These are phyloP conservation scores for Aspergillus sclerotialis DNA, from an alignment of 2,329 filamentous ascomycete genomes.

Conservation along the genomic window DNA sequence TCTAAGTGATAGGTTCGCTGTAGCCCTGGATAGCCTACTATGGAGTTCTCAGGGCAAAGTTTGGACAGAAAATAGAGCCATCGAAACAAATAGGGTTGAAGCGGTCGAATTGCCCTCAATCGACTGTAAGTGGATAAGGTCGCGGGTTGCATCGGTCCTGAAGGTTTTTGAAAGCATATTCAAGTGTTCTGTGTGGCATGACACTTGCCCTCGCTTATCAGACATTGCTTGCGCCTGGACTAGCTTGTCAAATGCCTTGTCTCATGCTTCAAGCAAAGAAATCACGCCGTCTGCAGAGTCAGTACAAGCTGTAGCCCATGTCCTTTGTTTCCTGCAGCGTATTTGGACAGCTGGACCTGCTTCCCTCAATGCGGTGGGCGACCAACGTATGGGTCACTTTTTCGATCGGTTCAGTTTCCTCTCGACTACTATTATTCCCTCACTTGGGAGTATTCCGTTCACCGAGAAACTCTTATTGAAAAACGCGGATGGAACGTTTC, in stretches of 20 bases:
- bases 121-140: slow-evolving; percentile 81
- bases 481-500: slow-evolving; percentile 51
- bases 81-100: slow-evolving; percentile 51
- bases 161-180: slow-evolving; percentile 50
- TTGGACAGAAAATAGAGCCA: slow-evolving; percentile 70
- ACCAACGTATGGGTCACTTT: slow-evolving; percentile 29
- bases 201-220: slow-evolving; percentile 32
- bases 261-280: slow-evolving; percentile 66
- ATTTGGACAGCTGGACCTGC: slow-evolving; percentile 57
- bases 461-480: slow-evolving; percentile 43
- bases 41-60: slow-evolving; percentile 45
- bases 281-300: slow-evolving; percentile 83
- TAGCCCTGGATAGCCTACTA: slow-evolving; percentile 65
- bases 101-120: slow-evolving; percentile 75
- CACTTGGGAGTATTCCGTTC: slow-evolving; percentile 45
- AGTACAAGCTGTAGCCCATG: slow-evolving; percentile 66
- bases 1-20: slow-evolving; percentile 55
- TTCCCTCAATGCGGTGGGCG: slow-evolving; percentile 24
- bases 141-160: slow-evolving; percentile 62
- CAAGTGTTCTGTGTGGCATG: slow-evolving; percentile 42
- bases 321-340: slow-evolving; percentile 62
- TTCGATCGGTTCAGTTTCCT: slow-evolving; percentile 47
- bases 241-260: slow-evolving; percentile 55
- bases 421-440: slow-evolving; percentile 43
- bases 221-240: slow-evolving; percentile 53